Evolutionary conservation across 2,329 filamentous ascomycete genomes (phyloP).

Genomic region (Aspergillus pseudonomiae): DNA sequence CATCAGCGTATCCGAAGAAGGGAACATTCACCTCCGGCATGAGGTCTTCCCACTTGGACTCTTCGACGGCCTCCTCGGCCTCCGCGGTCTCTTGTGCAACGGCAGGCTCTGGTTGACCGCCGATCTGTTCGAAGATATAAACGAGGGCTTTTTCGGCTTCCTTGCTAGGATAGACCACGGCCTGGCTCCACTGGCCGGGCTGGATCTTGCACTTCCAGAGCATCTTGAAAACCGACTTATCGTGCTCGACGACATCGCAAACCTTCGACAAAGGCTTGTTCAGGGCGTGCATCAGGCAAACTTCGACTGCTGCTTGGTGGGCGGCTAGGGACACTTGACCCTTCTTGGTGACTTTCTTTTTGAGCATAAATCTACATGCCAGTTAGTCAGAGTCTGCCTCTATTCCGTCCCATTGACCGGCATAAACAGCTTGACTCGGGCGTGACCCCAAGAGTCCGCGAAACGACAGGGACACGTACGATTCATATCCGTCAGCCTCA

Average conservation of each 20-base stretch:
- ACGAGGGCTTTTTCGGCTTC: constrained; percentile 35
- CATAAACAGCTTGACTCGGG: background rate
- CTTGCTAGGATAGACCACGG: constrained; percentile 37
- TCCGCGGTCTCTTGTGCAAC: constrained; percentile 10
- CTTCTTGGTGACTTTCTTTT: constrained; percentile 37
- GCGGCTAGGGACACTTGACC: constrained; percentile 48
- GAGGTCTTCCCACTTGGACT: constrained; percentile 21
- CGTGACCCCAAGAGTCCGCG: background rate
- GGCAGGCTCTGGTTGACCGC: constrained; percentile 21
- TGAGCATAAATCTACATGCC: constrained; percentile 38
- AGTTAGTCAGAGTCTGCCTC: background rate
- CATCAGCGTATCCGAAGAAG: constrained; percentile 28
- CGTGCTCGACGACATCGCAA: constrained; percentile 37
- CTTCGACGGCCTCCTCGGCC: constrained; percentile 12
- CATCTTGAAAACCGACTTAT: constrained; percentile 33
- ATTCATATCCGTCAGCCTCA: constrained; percentile 42
- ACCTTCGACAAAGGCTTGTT: constrained; percentile 41
- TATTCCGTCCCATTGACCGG: background rate
- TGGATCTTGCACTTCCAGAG: constrained; percentile 37
- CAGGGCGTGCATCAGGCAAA: constrained; percentile 52
- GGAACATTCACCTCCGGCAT: constrained; percentile 24
- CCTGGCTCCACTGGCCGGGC: constrained; percentile 27
- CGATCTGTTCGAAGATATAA: constrained; percentile 41
- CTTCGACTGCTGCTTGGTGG: constrained; percentile 60
- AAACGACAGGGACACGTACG: constrained; percentile 38